These are phyloP conservation scores for Nemania serpens DNA, from an alignment of 2,329 filamentous ascomycete species.

Conservation along the genomic window DNA sequence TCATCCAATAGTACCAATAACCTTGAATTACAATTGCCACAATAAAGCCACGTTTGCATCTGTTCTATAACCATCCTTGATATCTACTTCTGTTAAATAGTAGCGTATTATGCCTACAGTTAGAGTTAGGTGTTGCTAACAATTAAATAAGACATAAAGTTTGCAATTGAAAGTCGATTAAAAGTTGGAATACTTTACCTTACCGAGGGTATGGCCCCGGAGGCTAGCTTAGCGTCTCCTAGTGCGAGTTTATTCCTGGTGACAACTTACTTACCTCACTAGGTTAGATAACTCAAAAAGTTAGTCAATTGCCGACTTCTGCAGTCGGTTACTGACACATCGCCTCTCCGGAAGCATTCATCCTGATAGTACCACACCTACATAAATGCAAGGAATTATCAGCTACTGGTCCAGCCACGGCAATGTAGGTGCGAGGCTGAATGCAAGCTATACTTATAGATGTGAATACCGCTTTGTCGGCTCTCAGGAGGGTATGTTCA, in stretches of 20 bases:
- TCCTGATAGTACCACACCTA: neutral
- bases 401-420: neutral
- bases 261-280: constrained; percentile 4
- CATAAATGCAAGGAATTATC: constrained; percentile 9
- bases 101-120: too few species aligned
- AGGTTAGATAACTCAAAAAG: neutral
- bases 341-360: neutral
- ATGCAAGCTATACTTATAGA: neutral
- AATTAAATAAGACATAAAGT: too few species aligned
- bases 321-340: too few species aligned
- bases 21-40: too few species aligned
- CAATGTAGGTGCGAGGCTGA: neutral
- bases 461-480: neutral
- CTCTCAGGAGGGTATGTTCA: neutral
- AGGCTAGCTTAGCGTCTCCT: constrained; percentile 13
- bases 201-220: constrained; percentile 17
- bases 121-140: too few species aligned
- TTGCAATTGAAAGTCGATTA: too few species aligned
- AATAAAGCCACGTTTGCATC: too few species aligned
- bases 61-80: too few species aligned
- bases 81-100: too few species aligned
- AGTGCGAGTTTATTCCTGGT: constrained; percentile 8
- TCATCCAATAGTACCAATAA: neutral
- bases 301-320: constrained; percentile 8
- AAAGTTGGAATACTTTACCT: too few species aligned